Evolutionary conservation across 305 asterid genomes (phyloP), one percentile per base, ranked within the genome.

Genomic region (Fraxinus sp.): DNA sequence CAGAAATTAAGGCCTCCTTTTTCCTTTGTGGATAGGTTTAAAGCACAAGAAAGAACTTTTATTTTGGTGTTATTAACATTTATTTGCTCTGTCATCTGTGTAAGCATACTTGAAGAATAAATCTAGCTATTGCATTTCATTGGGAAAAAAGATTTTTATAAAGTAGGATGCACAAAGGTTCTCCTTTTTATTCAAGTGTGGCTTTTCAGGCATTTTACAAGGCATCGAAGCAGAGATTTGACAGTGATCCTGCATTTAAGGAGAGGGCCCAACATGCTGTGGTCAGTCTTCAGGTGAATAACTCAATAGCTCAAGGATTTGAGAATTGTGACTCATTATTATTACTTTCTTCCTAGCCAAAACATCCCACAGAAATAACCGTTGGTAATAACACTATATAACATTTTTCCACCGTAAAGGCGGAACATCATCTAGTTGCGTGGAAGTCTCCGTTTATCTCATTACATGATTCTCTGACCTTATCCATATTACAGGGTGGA

Each of bases 251-350:
- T 83, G 93, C 30, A 39, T 95, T 95, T 84, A 95, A 94, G 90
- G 97, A 90, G 90, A 91, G 87, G 88, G 99, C 99, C 57, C 98
- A 94, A 75, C 83, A 49, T 81, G 99, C 99, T 3, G 99, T 95
- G 7, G 98, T 95, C 85, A 90, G 95, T 90, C 97, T 94, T 83
- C 97, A 95, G 99, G 99, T 95, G 86, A 84, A 85, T 73, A 37
- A 74, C 32, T 36, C 16, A 70, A 22, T 82, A 59, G 80, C 74
- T 52, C 18, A 68, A 84, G 70, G 73, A 76, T 76, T 36, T 20
- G 10, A 49, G 36, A 46, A 64, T 59, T 39, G 35, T 39, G 57
- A 74, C 74, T 62, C 66, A 55, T 9, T 30, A 13, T 22, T 52
- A n/a, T 20, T 78, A 80, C 52, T 22, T 78, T 28, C 52, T 30